Conservation (phyloP, 495 filamentous ascomycete species). For the Clavariopsis aquatica region DNA sequence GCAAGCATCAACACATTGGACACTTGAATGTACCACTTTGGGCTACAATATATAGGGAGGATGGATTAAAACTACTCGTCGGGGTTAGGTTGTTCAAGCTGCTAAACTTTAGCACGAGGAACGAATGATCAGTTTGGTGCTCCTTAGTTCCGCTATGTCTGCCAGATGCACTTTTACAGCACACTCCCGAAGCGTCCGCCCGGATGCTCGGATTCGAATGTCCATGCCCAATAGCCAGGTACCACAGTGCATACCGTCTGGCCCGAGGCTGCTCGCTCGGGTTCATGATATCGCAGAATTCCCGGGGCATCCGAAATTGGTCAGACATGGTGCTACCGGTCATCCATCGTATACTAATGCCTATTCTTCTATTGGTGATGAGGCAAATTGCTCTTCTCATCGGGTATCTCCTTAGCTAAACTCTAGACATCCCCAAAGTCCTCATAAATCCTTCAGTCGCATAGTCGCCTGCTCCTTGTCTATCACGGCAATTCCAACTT, state of each 20-base stretch:
- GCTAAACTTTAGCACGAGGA: no score
- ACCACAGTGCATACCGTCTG: no score
- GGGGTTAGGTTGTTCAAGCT: no score
- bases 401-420: conserved; percentile 12
- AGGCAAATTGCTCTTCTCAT: not conserved
- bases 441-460: conserved; percentile 15
- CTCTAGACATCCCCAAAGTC: not conserved
- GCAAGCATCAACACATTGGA: no score
- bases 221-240: no score
- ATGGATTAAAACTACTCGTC: not conserved
- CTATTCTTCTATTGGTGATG: not conserved
- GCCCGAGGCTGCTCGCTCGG: no score
- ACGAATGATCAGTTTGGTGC: no score
- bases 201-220: no score
- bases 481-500: conserved; percentile 49
- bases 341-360: not conserved
- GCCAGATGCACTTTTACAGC: no score
- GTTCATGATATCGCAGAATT: not conserved
- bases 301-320: not conserved
- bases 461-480: conserved; percentile 9
- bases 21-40: no score
- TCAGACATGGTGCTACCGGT: not conserved
- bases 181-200: no score
- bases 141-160: no score
- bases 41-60: not conserved